Evolutionary conservation across 495 filamentous ascomycete genomes (phyloP).

Genomic region (Lasiosphaeria hispida): DNA sequence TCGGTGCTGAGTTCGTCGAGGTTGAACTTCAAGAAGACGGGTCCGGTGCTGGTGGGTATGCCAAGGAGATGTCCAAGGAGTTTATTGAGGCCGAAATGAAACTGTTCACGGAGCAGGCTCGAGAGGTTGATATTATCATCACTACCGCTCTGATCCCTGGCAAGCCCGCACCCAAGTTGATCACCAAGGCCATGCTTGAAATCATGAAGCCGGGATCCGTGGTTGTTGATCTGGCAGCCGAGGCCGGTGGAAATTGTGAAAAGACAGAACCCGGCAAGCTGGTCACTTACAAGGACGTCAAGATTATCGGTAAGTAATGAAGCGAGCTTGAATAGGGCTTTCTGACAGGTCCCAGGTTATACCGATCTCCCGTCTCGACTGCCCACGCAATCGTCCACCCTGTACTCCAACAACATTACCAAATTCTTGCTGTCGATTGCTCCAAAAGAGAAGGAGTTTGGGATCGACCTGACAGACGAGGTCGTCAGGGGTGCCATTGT

Average conservation of each 20-base stretch:
- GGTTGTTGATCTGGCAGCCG: constrained; percentile 76
- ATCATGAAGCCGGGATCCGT: constrained; percentile 81
- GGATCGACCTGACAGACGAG: constrained; percentile 72
- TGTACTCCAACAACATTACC: constrained; percentile 86
- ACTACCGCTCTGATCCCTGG: constrained; percentile 82
- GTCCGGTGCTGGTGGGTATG: constrained; percentile 76
- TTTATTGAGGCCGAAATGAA: constrained; percentile 88
- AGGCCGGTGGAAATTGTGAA: constrained; percentile 79
- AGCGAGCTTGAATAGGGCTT: not conserved
- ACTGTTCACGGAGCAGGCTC: constrained; percentile 75
- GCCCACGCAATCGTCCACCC: constrained; percentile 75
- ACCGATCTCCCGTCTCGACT: constrained; percentile 78
- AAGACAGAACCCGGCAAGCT: constrained; percentile 68
- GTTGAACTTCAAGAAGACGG: constrained; percentile 82
- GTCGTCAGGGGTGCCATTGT: constrained; percentile 79
- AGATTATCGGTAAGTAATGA: constrained; percentile 62
- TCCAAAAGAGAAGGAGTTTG: constrained; percentile 69
- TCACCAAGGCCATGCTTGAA: constrained; percentile 72
- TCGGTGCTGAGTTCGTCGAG: constrained; percentile 81
- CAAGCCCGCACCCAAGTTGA: constrained; percentile 69
- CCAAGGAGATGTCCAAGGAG: constrained; percentile 85
- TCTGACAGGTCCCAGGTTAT: constrained; percentile 52
- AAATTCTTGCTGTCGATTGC: constrained; percentile 77
- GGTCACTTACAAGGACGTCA: constrained; percentile 67
- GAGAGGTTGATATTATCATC: constrained; percentile 83